Percentiles rank a stretch among this genome's conserved stretches.
Evolutionary conservation across 2,329 filamentous ascomycete genomes (phyloP).

Genomic region (Pestalotiopsis sp.): DNA sequence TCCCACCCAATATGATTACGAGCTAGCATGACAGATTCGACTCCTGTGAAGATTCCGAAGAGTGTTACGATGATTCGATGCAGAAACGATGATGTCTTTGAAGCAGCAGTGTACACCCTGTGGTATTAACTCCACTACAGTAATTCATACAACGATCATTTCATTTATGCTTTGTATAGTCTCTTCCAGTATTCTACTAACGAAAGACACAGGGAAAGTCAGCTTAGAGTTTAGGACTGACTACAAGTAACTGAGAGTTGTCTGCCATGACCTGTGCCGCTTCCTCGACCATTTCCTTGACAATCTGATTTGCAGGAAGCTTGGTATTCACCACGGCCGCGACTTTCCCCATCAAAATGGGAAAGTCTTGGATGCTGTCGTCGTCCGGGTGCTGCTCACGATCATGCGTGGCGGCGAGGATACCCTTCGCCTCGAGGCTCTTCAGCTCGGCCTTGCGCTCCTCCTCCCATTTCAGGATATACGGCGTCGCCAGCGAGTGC

Average conservation of each 20-base stretch:
- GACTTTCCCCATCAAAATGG: not conserved
- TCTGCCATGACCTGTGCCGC: not conserved
- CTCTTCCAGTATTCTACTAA: no score
- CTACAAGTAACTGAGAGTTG: not conserved
- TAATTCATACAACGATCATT: no score
- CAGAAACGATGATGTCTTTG: no score
- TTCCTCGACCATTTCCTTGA: not conserved
- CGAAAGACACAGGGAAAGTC: not conserved
- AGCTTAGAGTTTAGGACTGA: not conserved
- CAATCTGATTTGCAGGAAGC: not conserved
- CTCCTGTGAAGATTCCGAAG: no score
- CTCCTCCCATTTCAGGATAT: conserved; percentile 92
- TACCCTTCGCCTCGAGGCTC: conserved; percentile 82
- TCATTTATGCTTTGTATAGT: no score
- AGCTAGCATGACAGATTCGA: not conserved
- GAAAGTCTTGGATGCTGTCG: not conserved
- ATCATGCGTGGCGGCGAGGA: conserved; percentile 37
- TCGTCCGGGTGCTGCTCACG: not conserved
- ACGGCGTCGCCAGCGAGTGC: conserved; percentile 86
- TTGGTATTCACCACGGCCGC: not conserved
- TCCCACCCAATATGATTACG: not conserved
- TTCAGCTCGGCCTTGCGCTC: conserved; percentile 88
- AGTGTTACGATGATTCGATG: no score
- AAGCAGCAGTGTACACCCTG: no score
- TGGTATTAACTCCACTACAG: no score